Evolutionary conservation across 495 filamentous ascomycete species (phyloP).

Genomic region (Schizothecium vesticola): DNA sequence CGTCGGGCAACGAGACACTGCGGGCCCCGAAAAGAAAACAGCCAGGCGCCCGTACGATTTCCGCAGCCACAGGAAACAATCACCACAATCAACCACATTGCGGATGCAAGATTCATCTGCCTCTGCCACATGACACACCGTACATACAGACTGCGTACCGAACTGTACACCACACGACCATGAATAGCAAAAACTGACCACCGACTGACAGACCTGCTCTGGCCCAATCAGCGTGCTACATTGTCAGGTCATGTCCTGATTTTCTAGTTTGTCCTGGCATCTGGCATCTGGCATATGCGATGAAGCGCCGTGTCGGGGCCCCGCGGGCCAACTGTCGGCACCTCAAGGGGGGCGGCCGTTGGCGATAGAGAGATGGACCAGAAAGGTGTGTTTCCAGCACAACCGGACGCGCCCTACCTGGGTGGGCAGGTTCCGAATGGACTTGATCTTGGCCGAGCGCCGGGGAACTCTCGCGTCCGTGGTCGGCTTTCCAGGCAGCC

Average conservation of each 20-base stretch:
- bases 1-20: too few relatives aligned
- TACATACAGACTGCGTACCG: not conserved
- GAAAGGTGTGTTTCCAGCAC: not conserved
- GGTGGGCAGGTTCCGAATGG: not conserved
- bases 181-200: not conserved
- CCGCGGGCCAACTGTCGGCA: not conserved
- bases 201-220: too few relatives aligned
- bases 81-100: not conserved
- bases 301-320: not conserved
- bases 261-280: not conserved
- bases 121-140: not conserved
- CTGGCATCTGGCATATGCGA: not conserved
- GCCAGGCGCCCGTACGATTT: not conserved
- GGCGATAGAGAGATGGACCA: not conserved
- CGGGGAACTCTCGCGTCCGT: not conserved
- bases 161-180: not conserved
- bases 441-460: not conserved
- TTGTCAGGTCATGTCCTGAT: not conserved
- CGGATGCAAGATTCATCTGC: not conserved
- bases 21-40: too few relatives aligned
- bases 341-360: not conserved
- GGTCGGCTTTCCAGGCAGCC: not conserved
- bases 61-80: not conserved
- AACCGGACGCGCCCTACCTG: not conserved
- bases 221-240: not conserved